Conservation (phyloP, 2,329 filamentous ascomycete species). For the Aspergillus sp. region DNA sequence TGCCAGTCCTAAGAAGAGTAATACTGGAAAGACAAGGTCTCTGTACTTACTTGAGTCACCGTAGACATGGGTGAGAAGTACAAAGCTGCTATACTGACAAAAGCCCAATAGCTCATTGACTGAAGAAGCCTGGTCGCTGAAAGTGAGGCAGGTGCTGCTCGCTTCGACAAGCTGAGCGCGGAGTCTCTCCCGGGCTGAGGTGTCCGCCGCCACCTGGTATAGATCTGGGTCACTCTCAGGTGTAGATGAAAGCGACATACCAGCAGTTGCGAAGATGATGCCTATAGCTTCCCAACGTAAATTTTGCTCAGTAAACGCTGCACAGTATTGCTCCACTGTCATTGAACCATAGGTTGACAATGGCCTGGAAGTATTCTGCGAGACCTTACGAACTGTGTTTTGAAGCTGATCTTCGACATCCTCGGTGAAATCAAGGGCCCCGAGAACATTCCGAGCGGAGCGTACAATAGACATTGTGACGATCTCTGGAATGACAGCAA, state of each 20-base stretch:
- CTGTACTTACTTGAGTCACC: constrained; percentile 35
- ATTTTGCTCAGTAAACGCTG: constrained; percentile 32
- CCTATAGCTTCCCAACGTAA: constrained; percentile 46
- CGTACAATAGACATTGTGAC: constrained; percentile 30
- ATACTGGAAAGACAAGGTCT: constrained; percentile 28
- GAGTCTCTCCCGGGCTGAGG: constrained; percentile 30
- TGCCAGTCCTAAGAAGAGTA: neutral
- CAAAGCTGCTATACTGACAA: constrained; percentile 36
- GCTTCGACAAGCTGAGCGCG: constrained; percentile 36
- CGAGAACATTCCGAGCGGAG: constrained; percentile 30
- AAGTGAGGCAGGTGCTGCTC: constrained; percentile 34
- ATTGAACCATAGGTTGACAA: constrained; percentile 29
- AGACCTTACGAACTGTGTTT: constrained; percentile 30
- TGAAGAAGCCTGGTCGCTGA: constrained; percentile 36
- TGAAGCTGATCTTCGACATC: constrained; percentile 31
- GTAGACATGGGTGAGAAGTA: constrained; percentile 37
- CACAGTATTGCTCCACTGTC: constrained; percentile 35
- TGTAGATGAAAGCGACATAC: constrained; percentile 36
- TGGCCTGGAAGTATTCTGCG: constrained; percentile 33
- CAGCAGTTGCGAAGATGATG: constrained; percentile 42
- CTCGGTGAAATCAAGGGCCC: constrained; percentile 21
- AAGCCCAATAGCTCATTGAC: constrained; percentile 38
- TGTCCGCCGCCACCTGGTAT: constrained; percentile 21
- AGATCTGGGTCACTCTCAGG: constrained; percentile 35
- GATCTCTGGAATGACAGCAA: constrained; percentile 26